phyloP scores from a whole-genome alignment of 768 basidiomycete genomes.

The Auricularia sp. region DNA sequence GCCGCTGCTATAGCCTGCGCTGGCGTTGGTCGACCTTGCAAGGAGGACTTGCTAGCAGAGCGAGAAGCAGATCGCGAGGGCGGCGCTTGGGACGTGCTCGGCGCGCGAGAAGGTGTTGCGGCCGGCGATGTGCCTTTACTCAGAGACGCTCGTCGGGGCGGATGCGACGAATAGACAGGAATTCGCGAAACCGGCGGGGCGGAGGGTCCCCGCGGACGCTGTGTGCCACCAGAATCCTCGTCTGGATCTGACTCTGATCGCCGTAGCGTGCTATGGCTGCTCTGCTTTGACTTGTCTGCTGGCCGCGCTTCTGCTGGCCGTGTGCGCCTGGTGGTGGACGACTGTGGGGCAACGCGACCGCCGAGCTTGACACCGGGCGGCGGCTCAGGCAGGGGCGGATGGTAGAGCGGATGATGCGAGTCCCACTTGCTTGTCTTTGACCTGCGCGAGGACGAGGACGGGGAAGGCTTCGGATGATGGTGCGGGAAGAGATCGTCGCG shows the following conservation, averaged over 20 bases:
- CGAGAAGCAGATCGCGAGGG: conserved; percentile 1
- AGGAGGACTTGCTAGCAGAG: not conserved
- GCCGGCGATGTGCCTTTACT: not conserved
- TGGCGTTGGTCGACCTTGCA: not conserved
- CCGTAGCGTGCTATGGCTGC: conserved; percentile 18
- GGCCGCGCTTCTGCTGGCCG: not conserved
- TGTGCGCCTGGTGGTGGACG: conserved; percentile 3
- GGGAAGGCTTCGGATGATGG: conserved; percentile 3
- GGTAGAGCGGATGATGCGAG: conserved; percentile 64
- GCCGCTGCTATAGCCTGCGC: not conserved
- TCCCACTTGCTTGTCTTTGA: conserved; percentile 43
- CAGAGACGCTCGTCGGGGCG: conserved; percentile 1
- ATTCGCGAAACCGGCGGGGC: conserved; percentile 8
- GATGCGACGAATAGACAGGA: conserved; percentile 1
- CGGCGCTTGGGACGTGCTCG: not conserved
- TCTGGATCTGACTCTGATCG: conserved; percentile 45
- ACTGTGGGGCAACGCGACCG: conserved; percentile 13
- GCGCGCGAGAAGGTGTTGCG: not conserved
- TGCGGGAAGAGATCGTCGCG: conserved; percentile 2
- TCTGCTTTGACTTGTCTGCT: conserved; percentile 18
- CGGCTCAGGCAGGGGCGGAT: conserved; percentile 74
- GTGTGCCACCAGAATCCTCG: conserved; percentile 22
- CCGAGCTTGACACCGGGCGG: conserved; percentile 73
- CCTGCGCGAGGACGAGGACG: not conserved
- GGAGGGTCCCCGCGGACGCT: conserved; percentile 14